These are phyloP conservation scores for Dentipellis sp. DNA, from an alignment of 768 basidiomycete genomes.

Conservation along the genomic window DNA sequence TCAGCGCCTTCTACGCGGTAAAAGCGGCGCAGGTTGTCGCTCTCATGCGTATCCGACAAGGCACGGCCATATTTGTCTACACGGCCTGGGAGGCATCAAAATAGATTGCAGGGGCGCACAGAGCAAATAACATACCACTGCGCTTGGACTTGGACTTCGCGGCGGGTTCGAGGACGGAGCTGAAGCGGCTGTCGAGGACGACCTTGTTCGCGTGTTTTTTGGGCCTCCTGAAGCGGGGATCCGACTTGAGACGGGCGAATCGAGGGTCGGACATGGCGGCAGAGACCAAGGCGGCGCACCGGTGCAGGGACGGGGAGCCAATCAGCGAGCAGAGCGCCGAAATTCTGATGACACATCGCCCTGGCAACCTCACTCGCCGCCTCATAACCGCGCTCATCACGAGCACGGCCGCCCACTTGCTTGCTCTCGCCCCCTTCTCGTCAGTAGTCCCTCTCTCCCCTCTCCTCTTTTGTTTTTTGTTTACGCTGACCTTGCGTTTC, in stretches of 20 bases:
- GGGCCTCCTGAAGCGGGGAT: slow-evolving; percentile 87
- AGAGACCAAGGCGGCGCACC: background rate
- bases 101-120: slow-evolving; percentile 25
- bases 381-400: slow-evolving; percentile 10
- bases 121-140: background rate
- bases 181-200: slow-evolving; percentile 88
- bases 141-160: slow-evolving; percentile 21
- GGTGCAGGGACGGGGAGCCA: slow-evolving; percentile 2
- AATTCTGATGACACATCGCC: background rate
- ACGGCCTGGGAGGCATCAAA: slow-evolving; percentile 15
- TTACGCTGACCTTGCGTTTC: slow-evolving; percentile 10
- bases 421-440: slow-evolving; percentile 2
- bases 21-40: slow-evolving; percentile 70
- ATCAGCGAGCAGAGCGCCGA: background rate
- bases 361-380: background rate
- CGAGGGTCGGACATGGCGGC: slow-evolving; percentile 68
- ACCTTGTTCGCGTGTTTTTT: slow-evolving; percentile 77
- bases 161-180: slow-evolving; percentile 53
- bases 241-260: slow-evolving; percentile 78
- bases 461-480: slow-evolving; percentile 8
- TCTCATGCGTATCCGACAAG: slow-evolving; percentile 57
- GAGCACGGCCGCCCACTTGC: slow-evolving; percentile 8
- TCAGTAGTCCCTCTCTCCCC: background rate
- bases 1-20: slow-evolving; percentile 59
- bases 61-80: slow-evolving; percentile 90